Base-by-base conservation (phyloP, 2,329 filamentous ascomycete genomes). In the Cladophialophora exuberans region DNA sequence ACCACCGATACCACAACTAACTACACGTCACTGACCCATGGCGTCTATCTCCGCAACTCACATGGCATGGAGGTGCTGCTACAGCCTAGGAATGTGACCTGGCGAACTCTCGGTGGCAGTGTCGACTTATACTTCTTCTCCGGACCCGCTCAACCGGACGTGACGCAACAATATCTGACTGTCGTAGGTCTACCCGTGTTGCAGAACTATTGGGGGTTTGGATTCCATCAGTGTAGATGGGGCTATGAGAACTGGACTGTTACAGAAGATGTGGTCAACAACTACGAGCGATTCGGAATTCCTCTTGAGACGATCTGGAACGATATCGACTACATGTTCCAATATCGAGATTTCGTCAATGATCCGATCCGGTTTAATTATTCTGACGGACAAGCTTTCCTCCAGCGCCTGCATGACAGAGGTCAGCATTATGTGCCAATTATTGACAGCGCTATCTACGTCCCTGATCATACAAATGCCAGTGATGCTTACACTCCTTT, bases 201-300 rank as follows among this genome's bases (percentile, higher is more conserved):
- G 83, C 87, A 92, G 66, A 85, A 88, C 62, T 94, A 94, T 73
- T 93, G 84, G 78, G 84, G 86, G 0, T 83, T 95, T 57, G 90
- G 90, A 0, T 93, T 81, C 67, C 90, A 95, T 62, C 89, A 95
- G 68, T 93, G 89, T 64, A 81, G 88, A 56, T 94, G 89, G 85
- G 90, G 89, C 1, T 94, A 94, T 68, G 74, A 79, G 33, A 90
- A 89, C 64, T 90, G 87, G 83, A 81, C 56, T 6, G 59, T 61
- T 17, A 60, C 90, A 2, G 79, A 86, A 59, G 81, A 81, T 60
- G 76, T 83, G 9, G 74, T 82, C 26, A 71, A 79, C 43, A 77
- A 76, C 47, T 82, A 80, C 67, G 76, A 73, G 54, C 73, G 72
- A 17, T 83, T 82, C 54, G 71, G 76, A 25, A 84, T 85, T 51